Percentiles rank a stretch among this genome's conserved stretches.
Evolutionary conservation across 2,329 filamentous ascomycete genomes (phyloP).

Genomic region (Didymella arachidicola): DNA sequence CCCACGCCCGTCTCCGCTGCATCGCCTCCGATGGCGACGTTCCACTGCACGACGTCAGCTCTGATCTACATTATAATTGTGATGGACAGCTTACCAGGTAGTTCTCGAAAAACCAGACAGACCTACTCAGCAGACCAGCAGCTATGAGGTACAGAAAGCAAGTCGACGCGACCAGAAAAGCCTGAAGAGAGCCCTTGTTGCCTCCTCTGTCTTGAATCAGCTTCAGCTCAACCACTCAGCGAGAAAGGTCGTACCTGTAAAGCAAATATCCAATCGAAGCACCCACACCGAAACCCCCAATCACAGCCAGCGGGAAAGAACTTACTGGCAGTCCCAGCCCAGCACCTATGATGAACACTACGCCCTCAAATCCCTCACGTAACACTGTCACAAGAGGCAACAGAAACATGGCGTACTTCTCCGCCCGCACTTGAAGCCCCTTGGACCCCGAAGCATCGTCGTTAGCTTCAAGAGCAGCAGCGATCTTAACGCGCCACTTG

Average conservation of each 20-base stretch:
- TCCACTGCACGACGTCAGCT: constrained; percentile 6
- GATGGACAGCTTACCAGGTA: constrained; percentile 49
- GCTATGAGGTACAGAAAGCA: constrained; percentile 84
- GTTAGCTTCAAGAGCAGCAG: constrained; percentile 68
- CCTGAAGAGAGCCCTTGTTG: constrained; percentile 67
- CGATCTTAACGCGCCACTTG: constrained; percentile 85
- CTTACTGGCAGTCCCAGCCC: constrained; percentile 75
- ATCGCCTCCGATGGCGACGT: constrained; percentile 61
- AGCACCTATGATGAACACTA: constrained; percentile 86
- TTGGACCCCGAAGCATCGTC: constrained; percentile 49
- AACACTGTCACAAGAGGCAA: constrained; percentile 85
- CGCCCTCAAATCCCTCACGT: constrained; percentile 81
- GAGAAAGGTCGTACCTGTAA: constrained; percentile 56
- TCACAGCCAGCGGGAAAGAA: constrained; percentile 76
- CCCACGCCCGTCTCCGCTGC: constrained; percentile 69
- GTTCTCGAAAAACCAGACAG: constrained; percentile 75
- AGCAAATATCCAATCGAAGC: constrained; percentile 72
- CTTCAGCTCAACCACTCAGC: constrained; percentile 47
- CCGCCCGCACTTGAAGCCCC: constrained; percentile 67
- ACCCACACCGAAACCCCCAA: constrained; percentile 75
- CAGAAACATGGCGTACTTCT: constrained; percentile 84
- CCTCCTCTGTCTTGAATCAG: constrained; percentile 55
- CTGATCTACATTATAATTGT: constrained; percentile 58
- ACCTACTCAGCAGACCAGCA: constrained; percentile 78
- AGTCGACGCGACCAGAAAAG: constrained; percentile 79